Base-by-base conservation (phyloP, 2,329 filamentous ascomycete species). In the Aureobasidium uvarum region DNA sequence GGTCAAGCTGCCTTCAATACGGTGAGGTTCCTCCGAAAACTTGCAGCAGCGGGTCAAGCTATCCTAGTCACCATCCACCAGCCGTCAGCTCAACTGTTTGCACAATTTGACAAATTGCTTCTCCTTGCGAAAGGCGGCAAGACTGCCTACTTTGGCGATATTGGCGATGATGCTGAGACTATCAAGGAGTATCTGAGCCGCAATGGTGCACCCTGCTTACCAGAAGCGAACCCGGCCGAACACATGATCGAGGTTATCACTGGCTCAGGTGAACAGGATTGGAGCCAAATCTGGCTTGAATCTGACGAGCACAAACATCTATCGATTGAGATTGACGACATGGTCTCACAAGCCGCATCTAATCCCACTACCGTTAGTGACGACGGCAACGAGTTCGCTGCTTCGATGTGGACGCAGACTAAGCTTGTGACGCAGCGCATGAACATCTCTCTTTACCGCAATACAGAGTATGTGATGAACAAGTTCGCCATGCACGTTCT, bases 161-260 rank as follows among this genome's bases (percentile, higher is more conserved):
- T 81, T 20, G 79, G 79, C 62, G 67, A 78, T 25, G 76, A 80
- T 66, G 79, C 78, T 0, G 69, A 69, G 13, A 76, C 70, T 0
- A 72, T 81, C 0, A 70, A 79, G 1, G 70, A 78, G 39, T 81
- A 81, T 74, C 92, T 93, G 66, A 46, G 59, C 41, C 70, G 72
- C 31, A 69, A 78, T 39, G 89, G 88, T 2, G 88, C 88, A 11
- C 39, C 55, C 13, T 85, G 83, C 67, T 81, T 83, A 23, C 73
- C 79, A 2, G 77, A 81, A 67, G 82, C 81, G 13, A 86, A 86
- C 69, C 78, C 82, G 4, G 84, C 84, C 0, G 89, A 95, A 78
- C 95, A 89, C 77, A 94, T 95, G 90, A 86, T 96, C 10, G 91
- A 95, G 73, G 90, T 89, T 5, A 89, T 94, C 46, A 90, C 91